phyloP scores from a whole-genome alignment of 371 early-diverging fungal species.

The Mortierella sp. region DNA sequence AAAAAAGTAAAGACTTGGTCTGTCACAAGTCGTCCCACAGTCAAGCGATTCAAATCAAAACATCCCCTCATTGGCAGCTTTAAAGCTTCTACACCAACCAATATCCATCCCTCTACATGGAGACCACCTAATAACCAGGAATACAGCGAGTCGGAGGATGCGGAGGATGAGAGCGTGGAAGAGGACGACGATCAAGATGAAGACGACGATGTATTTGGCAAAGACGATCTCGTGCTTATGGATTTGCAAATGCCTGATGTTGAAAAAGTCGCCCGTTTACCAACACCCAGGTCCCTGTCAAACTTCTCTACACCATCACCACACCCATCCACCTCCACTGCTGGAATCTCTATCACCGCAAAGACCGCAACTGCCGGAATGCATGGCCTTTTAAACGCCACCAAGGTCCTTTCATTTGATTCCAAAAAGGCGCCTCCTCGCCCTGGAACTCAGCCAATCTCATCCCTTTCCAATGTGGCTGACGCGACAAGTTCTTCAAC shows the following conservation, averaged over 20 bases:
- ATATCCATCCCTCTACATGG: conserved; percentile 41
- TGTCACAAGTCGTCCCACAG: conserved; percentile 37
- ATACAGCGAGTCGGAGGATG: conserved; percentile 53
- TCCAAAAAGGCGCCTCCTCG: conserved; percentile 42
- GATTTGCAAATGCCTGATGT: conserved; percentile 54
- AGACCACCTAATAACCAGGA: conserved; percentile 47
- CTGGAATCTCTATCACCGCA: conserved; percentile 18
- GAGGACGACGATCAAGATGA: conserved; percentile 54
- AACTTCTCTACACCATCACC: conserved; percentile 32
- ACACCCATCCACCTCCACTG: conserved; percentile 17
- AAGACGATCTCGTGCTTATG: conserved; percentile 55
- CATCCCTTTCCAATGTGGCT: conserved; percentile 5
- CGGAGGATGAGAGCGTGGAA: conserved; percentile 50
- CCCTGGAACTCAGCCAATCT: conserved; percentile 16
- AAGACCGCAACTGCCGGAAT: conserved; percentile 33
- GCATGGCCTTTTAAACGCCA: conserved; percentile 50
- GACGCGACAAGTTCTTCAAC: neutral
- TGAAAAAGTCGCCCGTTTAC: conserved; percentile 32
- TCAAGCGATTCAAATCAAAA: conserved; percentile 51
- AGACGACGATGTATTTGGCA: conserved; percentile 53
- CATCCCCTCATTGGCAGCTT: conserved; percentile 45
- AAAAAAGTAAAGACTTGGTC: conserved; percentile 43
- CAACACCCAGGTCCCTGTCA: conserved; percentile 31
- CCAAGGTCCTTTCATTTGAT: conserved; percentile 52
- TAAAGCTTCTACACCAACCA: conserved; percentile 41